Evolutionary conservation across 768 basidiomycete genomes (phyloP).

Genomic region (Panellus pusillus): DNA sequence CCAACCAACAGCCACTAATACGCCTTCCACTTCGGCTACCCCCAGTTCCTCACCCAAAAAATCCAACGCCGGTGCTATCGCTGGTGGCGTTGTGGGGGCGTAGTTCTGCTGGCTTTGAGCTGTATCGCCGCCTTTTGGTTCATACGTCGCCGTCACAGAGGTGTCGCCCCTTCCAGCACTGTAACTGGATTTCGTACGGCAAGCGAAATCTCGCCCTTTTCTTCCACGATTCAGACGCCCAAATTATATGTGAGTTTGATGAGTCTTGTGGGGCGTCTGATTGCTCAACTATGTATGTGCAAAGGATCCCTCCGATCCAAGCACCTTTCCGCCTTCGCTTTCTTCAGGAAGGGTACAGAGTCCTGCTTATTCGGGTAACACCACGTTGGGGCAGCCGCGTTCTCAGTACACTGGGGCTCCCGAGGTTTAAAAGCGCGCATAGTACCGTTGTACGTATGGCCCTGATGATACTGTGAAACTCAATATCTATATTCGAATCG

Average conservation of each 20-base stretch:
- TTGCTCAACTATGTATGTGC: constrained; percentile 15
- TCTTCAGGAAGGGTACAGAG: constrained; percentile 15
- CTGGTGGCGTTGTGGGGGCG: constrained; percentile 63
- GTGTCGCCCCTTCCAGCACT: constrained; percentile 24
- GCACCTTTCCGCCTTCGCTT: constrained; percentile 37
- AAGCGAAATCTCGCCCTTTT: constrained; percentile 18
- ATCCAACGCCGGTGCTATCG: constrained; percentile 51
- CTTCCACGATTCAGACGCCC: constrained; percentile 26
- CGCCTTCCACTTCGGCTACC: background rate
- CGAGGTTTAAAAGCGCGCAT: constrained; percentile 16
- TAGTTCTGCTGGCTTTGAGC: constrained; percentile 47
- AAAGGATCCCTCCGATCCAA: constrained; percentile 33
- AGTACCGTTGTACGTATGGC: too few relatives aligned
- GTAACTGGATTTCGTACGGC: constrained; percentile 22
- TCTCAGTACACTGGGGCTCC: constrained; percentile 22
- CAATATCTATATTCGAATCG: background rate
- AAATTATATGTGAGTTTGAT: constrained; percentile 40
- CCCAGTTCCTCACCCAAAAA: constrained; percentile 18
- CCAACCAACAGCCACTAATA: constrained; percentile 23
- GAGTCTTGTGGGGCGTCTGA: constrained; percentile 3
- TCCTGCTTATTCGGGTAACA: constrained; percentile 15
- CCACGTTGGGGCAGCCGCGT: constrained; percentile 10
- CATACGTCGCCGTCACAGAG: constrained; percentile 27
- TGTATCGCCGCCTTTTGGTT: constrained; percentile 35
- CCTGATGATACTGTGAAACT: background rate